Base-by-base conservation (phyloP, 148 eudicot genomes). In the Drosera capensis region DNA sequence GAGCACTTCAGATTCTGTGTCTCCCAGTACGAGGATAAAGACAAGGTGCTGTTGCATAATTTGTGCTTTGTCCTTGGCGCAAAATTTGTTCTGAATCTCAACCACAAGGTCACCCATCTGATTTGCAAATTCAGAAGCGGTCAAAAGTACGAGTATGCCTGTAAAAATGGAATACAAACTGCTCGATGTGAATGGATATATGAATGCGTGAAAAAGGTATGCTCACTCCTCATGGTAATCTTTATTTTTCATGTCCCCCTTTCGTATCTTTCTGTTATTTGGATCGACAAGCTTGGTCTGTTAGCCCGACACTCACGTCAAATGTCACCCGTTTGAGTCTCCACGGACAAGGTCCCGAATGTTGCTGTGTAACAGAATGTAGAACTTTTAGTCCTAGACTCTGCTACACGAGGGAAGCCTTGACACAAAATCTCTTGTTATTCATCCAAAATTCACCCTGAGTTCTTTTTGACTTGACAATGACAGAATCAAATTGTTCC, bases 51-150 rank as follows among this genome's bases (percentile, higher is more conserved):
- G 49, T 50, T 90, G 37, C 67, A 80, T 75, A 90, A 90, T 58
- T 67, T 90, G 59, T 84, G 95, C 70, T 73, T 60, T 58, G 71
- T 78, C 45, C 95, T 90, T 59, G 95, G 95, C 47, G 92, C 74
- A 54, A 78, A 65, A 62, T 78, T 75, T 56, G 66, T 25, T 25
- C 78, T 75, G 25, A 80, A 63, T 48, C 70, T 84, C 39, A 84
- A 69, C 23, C 80, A 65, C 55, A 90, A 60, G 35, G 80, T 80
- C 61, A 90, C 81, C 34, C 94, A 90, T 69, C 64, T 90, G 45
- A 29, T 90, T 29, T 90, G 95, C 50, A 80, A 83, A 61, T 90
- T 77, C 50, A 64, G 78, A 43, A 65, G 59, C 65, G 97, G 97
- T 57, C 73, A 72, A 28, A 90, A 90, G 62, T 84, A 78, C 39